Evolutionary conservation across 2,329 filamentous ascomycete genomes (phyloP).

Genomic region (Stagonosporopsis chrysanthemi): DNA sequence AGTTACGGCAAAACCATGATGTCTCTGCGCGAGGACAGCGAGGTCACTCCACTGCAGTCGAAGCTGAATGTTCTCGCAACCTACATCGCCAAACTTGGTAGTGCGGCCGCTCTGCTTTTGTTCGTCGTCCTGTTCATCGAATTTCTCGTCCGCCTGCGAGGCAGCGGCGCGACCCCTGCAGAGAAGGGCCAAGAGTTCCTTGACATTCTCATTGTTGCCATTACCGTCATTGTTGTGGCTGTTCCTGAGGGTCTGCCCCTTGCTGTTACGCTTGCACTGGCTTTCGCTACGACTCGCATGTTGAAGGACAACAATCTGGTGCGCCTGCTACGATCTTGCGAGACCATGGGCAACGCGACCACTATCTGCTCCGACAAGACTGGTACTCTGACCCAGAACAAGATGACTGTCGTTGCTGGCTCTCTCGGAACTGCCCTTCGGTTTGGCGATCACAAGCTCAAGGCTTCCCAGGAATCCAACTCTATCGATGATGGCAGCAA

Average conservation of each 20-base stretch:
- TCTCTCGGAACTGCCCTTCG: conserved; percentile 67
- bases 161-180: conserved; percentile 64
- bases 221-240: conserved; percentile 73
- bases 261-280: conserved; percentile 72
- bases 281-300: conserved; percentile 73
- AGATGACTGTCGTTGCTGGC: conserved; percentile 72
- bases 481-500: conserved; percentile 40
- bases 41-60: conserved; percentile 79
- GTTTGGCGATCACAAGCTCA: conserved; percentile 58
- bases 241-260: conserved; percentile 72
- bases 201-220: conserved; percentile 68
- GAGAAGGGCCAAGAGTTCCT: conserved; percentile 78
- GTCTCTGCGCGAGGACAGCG: conserved; percentile 76
- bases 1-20: conserved; percentile 80
- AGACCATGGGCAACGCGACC: conserved; percentile 75
- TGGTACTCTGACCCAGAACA: conserved; percentile 53
- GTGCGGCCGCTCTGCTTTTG: conserved; percentile 77
- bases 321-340: conserved; percentile 71
- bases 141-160: conserved; percentile 74
- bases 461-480: conserved; percentile 24
- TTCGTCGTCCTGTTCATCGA: conserved; percentile 88
- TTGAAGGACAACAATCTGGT: conserved; percentile 75
- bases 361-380: conserved; percentile 76
- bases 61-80: conserved; percentile 81
- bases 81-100: conserved; percentile 80